A percentile compares a stretch with the other conserved stretches of the same genome.
Evolutionary conservation across 768 basidiomycete species (phyloP).

Genomic region (Saitozyma podzolica): DNA sequence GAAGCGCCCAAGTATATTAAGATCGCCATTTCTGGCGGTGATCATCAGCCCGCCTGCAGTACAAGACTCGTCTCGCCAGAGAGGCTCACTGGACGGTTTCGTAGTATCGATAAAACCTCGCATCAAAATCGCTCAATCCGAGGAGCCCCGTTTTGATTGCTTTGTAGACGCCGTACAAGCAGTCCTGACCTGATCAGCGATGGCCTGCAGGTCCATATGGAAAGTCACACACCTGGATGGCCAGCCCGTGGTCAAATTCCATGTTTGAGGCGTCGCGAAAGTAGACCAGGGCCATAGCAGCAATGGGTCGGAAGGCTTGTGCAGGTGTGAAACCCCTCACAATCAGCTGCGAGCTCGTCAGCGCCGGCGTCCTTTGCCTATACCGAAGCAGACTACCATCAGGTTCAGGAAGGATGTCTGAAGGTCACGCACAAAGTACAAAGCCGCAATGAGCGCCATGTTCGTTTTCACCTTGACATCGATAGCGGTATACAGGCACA

Average conservation of each 20-base stretch:
- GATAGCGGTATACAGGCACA: slow-evolving; percentile 73
- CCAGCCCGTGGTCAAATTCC: slow-evolving; percentile 86
- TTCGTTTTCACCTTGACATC: slow-evolving; percentile 88
- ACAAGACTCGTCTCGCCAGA: slow-evolving; percentile 62
- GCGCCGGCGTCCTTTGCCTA: neutral
- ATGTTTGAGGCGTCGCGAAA: slow-evolving; percentile 95
- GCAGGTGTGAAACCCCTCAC: slow-evolving; percentile 84
- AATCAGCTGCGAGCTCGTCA: slow-evolving; percentile 67
- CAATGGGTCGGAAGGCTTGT: slow-evolving; percentile 92
- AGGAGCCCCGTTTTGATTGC: slow-evolving; percentile 50
- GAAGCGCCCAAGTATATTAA: slow-evolving; percentile 47
- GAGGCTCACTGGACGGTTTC: slow-evolving; percentile 61
- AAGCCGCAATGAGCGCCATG: slow-evolving; percentile 87
- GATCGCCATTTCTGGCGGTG: slow-evolving; percentile 30
- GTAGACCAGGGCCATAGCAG: slow-evolving; percentile 72
- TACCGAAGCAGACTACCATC: neutral
- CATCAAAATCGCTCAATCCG: slow-evolving; percentile 63
- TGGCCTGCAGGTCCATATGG: slow-evolving; percentile 76
- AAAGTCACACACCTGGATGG: slow-evolving; percentile 90
- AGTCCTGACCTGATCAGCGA: slow-evolving; percentile 60
- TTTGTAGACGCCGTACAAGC: slow-evolving; percentile 85
- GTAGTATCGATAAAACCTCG: slow-evolving; percentile 71
- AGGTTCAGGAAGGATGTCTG: no score
- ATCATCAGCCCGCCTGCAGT: slow-evolving; percentile 59
- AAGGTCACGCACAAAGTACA: slow-evolving; percentile 73